These are phyloP conservation scores for Pachyrhizus erosus DNA, from an alignment of 306 rosid species.

Conservation along the genomic window DNA sequence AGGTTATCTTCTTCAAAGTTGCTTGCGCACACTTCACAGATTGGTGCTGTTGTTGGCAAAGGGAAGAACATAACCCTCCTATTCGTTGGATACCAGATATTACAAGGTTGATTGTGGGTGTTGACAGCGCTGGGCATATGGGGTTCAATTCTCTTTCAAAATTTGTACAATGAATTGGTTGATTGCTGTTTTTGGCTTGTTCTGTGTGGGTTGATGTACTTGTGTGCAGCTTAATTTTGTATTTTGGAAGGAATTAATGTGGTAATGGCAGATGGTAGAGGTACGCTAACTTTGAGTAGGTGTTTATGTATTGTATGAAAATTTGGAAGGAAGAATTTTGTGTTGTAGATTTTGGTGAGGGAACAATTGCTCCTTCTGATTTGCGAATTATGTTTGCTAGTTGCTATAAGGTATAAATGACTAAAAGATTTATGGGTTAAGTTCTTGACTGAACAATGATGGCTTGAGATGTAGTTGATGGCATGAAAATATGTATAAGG, in stretches of 20 bases:
- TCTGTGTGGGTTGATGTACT: background rate
- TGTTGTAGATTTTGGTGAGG: background rate
- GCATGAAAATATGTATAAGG: too few species aligned
- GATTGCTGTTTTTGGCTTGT: background rate
- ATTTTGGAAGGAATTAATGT: background rate
- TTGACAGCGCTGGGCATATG: background rate
- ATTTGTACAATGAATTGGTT: background rate
- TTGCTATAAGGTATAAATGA: background rate
- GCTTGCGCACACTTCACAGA: constrained; percentile 61
- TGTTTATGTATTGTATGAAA: background rate
- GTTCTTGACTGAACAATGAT: background rate
- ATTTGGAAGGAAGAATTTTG: background rate
- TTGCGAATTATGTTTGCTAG: background rate
- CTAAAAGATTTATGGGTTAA: background rate
- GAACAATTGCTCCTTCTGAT: background rate
- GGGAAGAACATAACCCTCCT: constrained; percentile 56
- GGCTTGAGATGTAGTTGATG: background rate
- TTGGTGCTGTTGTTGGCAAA: constrained; percentile 66
- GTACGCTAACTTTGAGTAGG: background rate
- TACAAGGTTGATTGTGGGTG: background rate
- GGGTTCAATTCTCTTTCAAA: background rate
- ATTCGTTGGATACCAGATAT: too few species aligned
- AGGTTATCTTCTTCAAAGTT: too few species aligned
- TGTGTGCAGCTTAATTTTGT: background rate
- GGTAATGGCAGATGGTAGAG: background rate